Evolutionary conservation across 805 yeast genomes (phyloP).

Genomic region (Saturnispora gosingensis): DNA sequence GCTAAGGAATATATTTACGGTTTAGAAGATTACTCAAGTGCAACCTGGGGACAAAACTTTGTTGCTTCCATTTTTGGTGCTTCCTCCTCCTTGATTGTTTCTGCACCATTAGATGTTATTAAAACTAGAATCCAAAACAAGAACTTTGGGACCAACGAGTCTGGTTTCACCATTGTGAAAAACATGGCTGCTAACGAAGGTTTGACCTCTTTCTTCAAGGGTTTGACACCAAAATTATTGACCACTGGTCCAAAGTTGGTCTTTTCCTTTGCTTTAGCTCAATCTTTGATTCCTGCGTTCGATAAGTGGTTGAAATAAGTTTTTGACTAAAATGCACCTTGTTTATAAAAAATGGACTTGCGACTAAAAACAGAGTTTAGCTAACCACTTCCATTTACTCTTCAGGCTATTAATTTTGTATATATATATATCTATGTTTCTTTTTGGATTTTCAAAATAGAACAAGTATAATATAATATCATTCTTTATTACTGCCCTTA

Average conservation of each 20-base stretch:
- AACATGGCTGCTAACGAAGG: constrained; percentile 94
- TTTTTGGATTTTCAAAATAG: background rate
- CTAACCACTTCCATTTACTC: background rate
- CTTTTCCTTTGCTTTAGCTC: constrained; percentile 96
- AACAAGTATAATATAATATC: background rate
- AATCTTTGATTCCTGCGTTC: constrained; percentile 91
- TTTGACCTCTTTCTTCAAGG: constrained; percentile 83
- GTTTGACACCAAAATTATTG: constrained; percentile 89
- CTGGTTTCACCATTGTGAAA: constrained; percentile 85
- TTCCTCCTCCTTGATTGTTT: constrained; percentile 88
- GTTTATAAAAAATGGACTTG: background rate
- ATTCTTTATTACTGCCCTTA: background rate
- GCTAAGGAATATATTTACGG: constrained; percentile 94
- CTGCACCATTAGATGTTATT: constrained; percentile 96
- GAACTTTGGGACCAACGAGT: constrained; percentile 90
- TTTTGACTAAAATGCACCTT: background rate
- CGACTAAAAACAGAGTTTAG: background rate
- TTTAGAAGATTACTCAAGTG: constrained; percentile 74
- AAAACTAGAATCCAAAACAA: constrained; percentile 97
- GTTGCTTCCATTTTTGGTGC: constrained; percentile 95
- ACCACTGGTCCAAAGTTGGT: constrained; percentile 98
- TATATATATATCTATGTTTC: background rate
- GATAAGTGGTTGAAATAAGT: constrained; percentile 47
- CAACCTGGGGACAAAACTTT: constrained; percentile 94
- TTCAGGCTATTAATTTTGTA: background rate